Conservation (phyloP, 2,329 filamentous ascomycete genomes). For the Moelleriella libera region DNA sequence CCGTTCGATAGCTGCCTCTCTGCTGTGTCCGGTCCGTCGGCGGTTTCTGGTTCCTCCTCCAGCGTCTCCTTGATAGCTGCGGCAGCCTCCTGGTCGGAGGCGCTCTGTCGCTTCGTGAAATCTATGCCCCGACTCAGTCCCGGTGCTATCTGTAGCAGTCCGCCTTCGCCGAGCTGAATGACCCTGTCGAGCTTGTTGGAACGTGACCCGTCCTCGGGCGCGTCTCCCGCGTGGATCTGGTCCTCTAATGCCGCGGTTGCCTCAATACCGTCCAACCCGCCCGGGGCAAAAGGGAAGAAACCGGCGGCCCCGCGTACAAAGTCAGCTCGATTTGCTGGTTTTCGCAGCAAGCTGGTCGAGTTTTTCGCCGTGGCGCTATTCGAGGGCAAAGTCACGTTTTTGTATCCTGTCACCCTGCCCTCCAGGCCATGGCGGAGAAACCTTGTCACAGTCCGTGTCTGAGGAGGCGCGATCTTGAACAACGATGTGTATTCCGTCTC, state of each 20-base stretch:
- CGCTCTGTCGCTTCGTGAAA: constrained; percentile 45
- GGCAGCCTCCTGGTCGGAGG: constrained; percentile 44
- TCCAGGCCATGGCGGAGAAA: constrained; percentile 87
- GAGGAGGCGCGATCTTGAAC: constrained; percentile 77
- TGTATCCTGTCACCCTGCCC: constrained; percentile 84
- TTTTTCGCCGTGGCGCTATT: constrained; percentile 88
- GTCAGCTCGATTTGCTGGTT: constrained; percentile 74
- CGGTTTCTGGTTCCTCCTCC: constrained; percentile 33
- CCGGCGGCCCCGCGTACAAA: constrained; percentile 88
- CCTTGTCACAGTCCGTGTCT: constrained; percentile 86
- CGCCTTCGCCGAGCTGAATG: constrained; percentile 71
- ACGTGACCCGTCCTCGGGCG: constrained; percentile 25
- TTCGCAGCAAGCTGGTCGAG: constrained; percentile 76
- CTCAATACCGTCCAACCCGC: constrained; percentile 76
- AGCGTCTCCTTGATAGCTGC: constrained; percentile 56
- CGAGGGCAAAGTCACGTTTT: constrained; percentile 82
- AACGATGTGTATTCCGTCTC: constrained; percentile 70
- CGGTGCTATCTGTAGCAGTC: constrained; percentile 68
- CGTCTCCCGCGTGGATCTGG: constrained; percentile 45
- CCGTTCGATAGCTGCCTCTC: constrained; percentile 12
- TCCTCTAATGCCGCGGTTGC: constrained; percentile 75
- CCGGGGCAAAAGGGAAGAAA: constrained; percentile 88
- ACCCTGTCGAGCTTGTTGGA: constrained; percentile 60
- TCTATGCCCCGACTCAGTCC: constrained; percentile 69
- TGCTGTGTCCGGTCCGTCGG: constrained; percentile 11